Percentiles rank a stretch among this genome's conserved stretches.
These are phyloP conservation scores for Gastrodia elata DNA, from an alignment of 106 monocot species.

Conservation along the genomic window DNA sequence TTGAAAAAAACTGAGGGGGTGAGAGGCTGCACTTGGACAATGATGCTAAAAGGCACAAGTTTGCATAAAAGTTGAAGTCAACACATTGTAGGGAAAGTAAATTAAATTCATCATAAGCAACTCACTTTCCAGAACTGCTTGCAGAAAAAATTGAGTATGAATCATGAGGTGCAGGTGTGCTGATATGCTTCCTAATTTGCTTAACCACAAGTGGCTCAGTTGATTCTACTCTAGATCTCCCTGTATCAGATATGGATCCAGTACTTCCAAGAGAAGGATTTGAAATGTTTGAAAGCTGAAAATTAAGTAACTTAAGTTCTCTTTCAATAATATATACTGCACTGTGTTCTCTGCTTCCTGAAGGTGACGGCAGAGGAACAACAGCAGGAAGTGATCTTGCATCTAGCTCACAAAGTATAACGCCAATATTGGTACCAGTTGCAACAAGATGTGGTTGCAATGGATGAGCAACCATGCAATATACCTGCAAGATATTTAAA, in stretches of 20 bases:
- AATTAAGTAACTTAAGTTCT: constrained; percentile 90
- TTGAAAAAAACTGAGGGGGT: background rate
- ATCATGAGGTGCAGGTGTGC: constrained; percentile 97
- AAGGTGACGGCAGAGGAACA: constrained; percentile 68
- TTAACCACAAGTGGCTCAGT: constrained; percentile 71
- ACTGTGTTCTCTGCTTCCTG: constrained; percentile 78
- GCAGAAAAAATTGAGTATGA: constrained; percentile 92
- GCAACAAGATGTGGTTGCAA: constrained; percentile 98
- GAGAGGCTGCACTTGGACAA: background rate
- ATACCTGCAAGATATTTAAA: constrained; percentile 44
- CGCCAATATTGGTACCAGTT: constrained; percentile 91
- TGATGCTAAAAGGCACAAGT: background rate
- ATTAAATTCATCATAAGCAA: constrained; percentile 7
- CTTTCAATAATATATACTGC: constrained; percentile 95
- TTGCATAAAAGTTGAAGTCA: background rate
- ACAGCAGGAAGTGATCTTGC: constrained; percentile 87
- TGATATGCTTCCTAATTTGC: constrained; percentile 90
- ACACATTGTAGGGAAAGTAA: background rate
- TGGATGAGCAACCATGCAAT: constrained; percentile 99
- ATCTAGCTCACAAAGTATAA: constrained; percentile 97
- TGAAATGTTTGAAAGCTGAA: constrained; percentile 80
- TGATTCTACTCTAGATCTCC: constrained; percentile 53
- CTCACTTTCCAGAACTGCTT: constrained; percentile 99
- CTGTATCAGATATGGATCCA: constrained; percentile 41
- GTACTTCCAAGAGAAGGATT: constrained; percentile 66